These are phyloP conservation scores for Cyclotella choctawhatcheeana DNA, from an alignment of 108 stramenopile species.

Conservation along the genomic window DNA sequence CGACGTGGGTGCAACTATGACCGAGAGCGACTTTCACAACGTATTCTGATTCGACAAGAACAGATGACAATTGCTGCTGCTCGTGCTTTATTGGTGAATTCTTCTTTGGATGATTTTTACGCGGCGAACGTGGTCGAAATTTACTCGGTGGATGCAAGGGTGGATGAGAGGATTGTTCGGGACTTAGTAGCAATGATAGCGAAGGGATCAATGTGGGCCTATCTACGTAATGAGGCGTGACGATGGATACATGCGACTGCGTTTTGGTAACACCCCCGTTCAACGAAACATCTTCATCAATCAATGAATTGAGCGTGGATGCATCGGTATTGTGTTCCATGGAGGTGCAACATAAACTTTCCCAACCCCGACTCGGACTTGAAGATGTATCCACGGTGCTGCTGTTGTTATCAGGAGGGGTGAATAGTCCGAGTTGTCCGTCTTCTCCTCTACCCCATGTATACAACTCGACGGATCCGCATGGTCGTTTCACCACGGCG, in stretches of 20 bases:
- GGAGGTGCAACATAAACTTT: constrained; percentile 15
- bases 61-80: too few species aligned
- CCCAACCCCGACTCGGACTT: constrained; percentile 12
- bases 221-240: constrained; percentile 3
- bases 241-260: background rate
- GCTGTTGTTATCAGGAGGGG: too few species aligned
- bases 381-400: background rate
- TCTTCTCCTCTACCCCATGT: constrained; percentile 81
- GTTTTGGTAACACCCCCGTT: background rate
- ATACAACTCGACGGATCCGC: constrained; percentile 76
- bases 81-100: too few species aligned
- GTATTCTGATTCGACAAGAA: constrained; percentile 40
- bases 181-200: constrained; percentile 11
- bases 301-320: constrained; percentile 5
- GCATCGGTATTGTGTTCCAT: constrained; percentile 9
- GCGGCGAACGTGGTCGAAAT: constrained; percentile 30
- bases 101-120: constrained; percentile 9
- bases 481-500: constrained; percentile 75
- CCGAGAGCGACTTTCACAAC: constrained; percentile 72
- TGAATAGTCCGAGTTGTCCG: constrained; percentile 57
- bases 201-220: constrained; percentile 23
- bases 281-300: background rate
- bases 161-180: constrained; percentile 12
- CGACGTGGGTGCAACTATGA: constrained; percentile 67
- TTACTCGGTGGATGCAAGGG: constrained; percentile 13